Evolutionary conservation across 495 filamentous ascomycete genomes (phyloP), one percentile per base, ranked within the genome.

Genomic region (Oleoguttula mirabilis): DNA sequence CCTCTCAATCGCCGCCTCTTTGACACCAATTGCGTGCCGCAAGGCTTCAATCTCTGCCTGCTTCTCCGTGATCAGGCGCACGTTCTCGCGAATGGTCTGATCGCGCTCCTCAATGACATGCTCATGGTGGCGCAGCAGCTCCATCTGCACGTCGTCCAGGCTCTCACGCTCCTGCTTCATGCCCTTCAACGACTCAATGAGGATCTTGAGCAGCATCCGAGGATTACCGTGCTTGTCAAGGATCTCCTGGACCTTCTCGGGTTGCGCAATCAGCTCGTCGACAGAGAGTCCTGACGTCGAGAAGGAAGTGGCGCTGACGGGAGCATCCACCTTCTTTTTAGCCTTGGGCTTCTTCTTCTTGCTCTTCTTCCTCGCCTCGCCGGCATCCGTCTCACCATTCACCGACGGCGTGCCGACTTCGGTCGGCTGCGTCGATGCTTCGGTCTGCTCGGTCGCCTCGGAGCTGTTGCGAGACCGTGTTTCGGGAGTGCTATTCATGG

Each of bases 1-100:
- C 12, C 62, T 64, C 16, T 81, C 76, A 41, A 93, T 84, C 2
- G 71, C 71, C 10, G 61, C 63, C 44, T 86, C 79, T 51, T 88
- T 92, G 21, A 80, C 68, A n/a, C 67, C 63, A 10, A 92, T 46
- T 42, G 81, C 72, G n/a, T 66, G 58, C 31, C 72, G 72, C 23
- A 90, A 58, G 2, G 67, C 43, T 8, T 58, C 50, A 22, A 61
- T 45, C 35, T 60, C 51, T 5, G 50, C 45, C 21, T 56, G 43
- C 31, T 55, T 51, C 32, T 54, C 54, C 27, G 34, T 32, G 41
- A 56, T 25, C 19, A 31, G 8, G 1, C 37, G 23, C 12, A 2
- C 24, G 16, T 21, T 8, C 8, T 42, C 32, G 12, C 34, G 11
- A 19, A 52, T 42, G 3, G 37, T 45, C 15, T 45, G 41, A 21